Evolutionary conservation across 108 stramenopile species (phyloP).

Genomic region (Stephanodiscus minutulus): DNA sequence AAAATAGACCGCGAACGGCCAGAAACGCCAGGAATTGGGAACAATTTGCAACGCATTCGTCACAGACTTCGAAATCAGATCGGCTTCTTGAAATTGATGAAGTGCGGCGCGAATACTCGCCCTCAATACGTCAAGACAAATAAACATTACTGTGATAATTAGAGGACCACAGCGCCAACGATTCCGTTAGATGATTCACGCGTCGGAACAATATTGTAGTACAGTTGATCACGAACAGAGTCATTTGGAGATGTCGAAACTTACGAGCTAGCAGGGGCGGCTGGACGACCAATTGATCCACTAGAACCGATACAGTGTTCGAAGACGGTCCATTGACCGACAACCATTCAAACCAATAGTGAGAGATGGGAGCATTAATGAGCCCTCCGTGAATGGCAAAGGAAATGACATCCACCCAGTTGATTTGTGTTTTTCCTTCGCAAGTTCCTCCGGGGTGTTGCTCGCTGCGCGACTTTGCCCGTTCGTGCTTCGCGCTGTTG

Average conservation of each 20-base stretch:
- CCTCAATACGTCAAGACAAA: constrained; percentile 35
- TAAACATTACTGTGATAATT: constrained; percentile 40
- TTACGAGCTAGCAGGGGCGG: constrained; percentile 39
- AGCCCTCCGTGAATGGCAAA: constrained; percentile 43
- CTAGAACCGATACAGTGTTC: constrained; percentile 41
- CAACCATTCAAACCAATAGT: constrained; percentile 50
- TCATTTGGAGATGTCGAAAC: background rate
- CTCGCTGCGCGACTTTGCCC: background rate
- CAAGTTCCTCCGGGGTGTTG: background rate
- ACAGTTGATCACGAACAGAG: background rate
- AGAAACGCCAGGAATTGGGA: constrained; percentile 40
- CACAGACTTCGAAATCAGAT: constrained; percentile 32
- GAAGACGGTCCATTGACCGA: constrained; percentile 44
- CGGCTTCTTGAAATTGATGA: constrained; percentile 36
- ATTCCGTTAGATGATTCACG: background rate
- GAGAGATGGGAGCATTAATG: constrained; percentile 40
- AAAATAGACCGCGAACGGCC: constrained; percentile 51
- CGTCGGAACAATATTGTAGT: background rate
- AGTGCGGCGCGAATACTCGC: constrained; percentile 43
- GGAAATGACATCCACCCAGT: constrained; percentile 47
- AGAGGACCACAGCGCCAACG: background rate
- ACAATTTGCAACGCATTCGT: constrained; percentile 30
- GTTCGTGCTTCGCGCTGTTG: background rate
- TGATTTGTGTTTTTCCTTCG: constrained; percentile 24
- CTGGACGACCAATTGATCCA: constrained; percentile 45